Conservation (phyloP, 2,329 filamentous ascomycete genomes). For the Aureobasidium subglaciale region DNA sequence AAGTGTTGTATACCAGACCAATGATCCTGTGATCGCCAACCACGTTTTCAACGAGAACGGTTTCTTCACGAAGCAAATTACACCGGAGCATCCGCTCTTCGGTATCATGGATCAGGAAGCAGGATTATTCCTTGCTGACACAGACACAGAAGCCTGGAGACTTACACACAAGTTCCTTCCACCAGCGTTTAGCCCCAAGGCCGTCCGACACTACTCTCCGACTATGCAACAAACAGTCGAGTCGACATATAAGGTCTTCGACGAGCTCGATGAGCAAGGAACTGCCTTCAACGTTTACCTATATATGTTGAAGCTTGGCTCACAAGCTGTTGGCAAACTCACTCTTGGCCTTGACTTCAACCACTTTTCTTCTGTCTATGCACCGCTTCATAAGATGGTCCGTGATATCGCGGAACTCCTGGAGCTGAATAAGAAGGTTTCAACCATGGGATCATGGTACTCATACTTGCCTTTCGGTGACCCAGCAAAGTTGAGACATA, state of each 20-base stretch:
- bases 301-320: conserved; percentile 44
- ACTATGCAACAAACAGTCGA: conserved; percentile 52
- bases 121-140: conserved; percentile 36
- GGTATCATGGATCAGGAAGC: conserved; percentile 28
- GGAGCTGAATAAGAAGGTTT: conserved; percentile 53
- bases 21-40: conserved; percentile 30
- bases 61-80: conserved; percentile 38
- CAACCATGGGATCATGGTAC: conserved; percentile 51
- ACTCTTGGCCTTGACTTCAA: conserved; percentile 39
- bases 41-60: conserved; percentile 29
- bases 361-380: conserved; percentile 38
- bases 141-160: conserved; percentile 44
- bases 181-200: conserved; percentile 52
- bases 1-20: conserved; percentile 28
- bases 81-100: conserved; percentile 26
- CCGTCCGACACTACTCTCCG: conserved; percentile 54
- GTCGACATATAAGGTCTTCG: conserved; percentile 42
- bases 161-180: conserved; percentile 56
- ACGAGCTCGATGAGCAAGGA: conserved; percentile 40
- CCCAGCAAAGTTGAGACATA: conserved; percentile 37
- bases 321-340: conserved; percentile 39
- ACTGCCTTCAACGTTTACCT: conserved; percentile 44
- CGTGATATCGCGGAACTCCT: conserved; percentile 44
- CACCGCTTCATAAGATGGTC: conserved; percentile 47
- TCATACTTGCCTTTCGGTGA: conserved; percentile 51